Evolutionary conservation across 2,329 filamentous ascomycete species (phyloP), one percentile per base, ranked within the genome.

Genomic region (Didymella keratinophila): DNA sequence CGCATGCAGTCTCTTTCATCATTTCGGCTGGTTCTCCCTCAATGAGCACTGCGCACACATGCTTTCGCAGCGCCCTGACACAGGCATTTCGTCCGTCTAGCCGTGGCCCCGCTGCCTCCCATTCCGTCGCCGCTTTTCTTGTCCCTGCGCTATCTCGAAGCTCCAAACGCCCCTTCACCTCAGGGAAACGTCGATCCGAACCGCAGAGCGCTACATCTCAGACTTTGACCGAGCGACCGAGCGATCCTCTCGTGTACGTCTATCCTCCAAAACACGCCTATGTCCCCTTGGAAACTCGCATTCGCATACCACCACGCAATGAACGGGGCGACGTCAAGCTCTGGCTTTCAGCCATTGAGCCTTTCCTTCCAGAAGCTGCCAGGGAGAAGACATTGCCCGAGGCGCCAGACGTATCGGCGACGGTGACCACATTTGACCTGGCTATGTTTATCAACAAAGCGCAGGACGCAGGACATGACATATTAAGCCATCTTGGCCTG

Each of bases 401-500:
- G 16, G 23, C 58, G 2, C 28, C 52, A 9, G 65, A 70, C 14
- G 48, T 56, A 18, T 58, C 65, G 18, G 45, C 57, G 10, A 58
- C 57, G 32, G 63, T 70, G 36, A 70, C 71, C 8, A 45, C 73
- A 8, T 30, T 70, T 4, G 72, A 75, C 52, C 55, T 76, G n/a
- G 65, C 71, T 0, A 50, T 62, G 6, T 21, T 73, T 6, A 39
- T 76, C 53, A 65, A 68, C 36, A 67, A 60, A 6, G 68, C 72
- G 6, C 71, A 74, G 46, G 61, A 68, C 44, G 62, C 67, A n/a
- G 63, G 65, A 2, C 54, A 78, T 8, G 78, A 82, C 57, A 60
- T 82, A 8, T 67, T 82, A 18, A 69, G 65, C 50, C 62, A 80
- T 52, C 59, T 82, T 2, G 80, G 75, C 2, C 48, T 79, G 25